Evolutionary conservation across 2,329 filamentous ascomycete genomes (phyloP).

Genomic region (Aspergillus intermedius): DNA sequence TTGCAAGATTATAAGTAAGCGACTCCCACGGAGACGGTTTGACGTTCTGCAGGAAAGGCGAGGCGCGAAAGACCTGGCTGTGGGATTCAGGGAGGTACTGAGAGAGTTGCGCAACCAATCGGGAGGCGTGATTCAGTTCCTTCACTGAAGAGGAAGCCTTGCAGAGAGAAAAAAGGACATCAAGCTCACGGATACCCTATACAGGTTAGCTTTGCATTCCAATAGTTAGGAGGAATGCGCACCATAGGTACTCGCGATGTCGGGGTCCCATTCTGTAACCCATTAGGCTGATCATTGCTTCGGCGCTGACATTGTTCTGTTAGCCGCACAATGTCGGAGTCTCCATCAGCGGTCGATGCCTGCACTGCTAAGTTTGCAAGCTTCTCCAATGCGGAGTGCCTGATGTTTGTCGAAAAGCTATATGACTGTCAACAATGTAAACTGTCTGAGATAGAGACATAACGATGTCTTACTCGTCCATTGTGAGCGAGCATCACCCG

Average conservation of each 20-base stretch:
- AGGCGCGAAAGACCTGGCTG: conserved; percentile 67
- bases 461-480: not conserved
- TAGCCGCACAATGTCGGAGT: conserved; percentile 32
- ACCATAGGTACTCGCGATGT: conserved; percentile 37
- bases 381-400: conserved; percentile 39
- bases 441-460: not conserved
- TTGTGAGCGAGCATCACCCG: not conserved
- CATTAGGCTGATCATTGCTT: conserved; percentile 18
- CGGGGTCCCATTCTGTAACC: conserved; percentile 31
- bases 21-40: conserved; percentile 85
- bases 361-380: conserved; percentile 38
- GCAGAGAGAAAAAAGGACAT: conserved; percentile 84
- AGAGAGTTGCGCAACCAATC: conserved; percentile 69
- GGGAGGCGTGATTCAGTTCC: conserved; percentile 65
- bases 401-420: conserved; percentile 30
- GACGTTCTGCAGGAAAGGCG: conserved; percentile 74
- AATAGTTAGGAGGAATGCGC: not conserved
- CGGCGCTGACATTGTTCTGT: conserved; percentile 23
- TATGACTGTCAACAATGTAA: not conserved
- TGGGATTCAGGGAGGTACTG: conserved; percentile 84
- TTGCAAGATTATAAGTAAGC: conserved; percentile 69
- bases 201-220: conserved; percentile 15
- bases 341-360: conserved; percentile 19
- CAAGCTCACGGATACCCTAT: conserved; percentile 80
- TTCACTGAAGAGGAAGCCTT: conserved; percentile 75